Conservation (phyloP, 148 eudicot species). For the Arctostaphylos glauca region DNA sequence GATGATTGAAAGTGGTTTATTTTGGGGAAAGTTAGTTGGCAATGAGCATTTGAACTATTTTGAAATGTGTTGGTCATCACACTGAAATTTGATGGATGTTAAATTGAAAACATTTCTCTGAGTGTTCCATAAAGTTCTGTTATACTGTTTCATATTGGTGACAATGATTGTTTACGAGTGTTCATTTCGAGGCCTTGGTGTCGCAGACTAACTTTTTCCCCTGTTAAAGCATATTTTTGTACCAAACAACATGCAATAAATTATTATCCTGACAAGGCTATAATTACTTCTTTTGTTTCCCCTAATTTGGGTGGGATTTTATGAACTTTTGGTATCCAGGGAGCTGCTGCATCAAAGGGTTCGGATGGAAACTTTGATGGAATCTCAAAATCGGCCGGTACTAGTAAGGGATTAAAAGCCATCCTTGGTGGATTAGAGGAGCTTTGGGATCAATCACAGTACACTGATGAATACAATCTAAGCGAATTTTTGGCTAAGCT, state of each 20-base stretch:
- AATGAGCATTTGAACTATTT: neutral
- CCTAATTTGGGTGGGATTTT: neutral
- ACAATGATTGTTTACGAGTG: neutral
- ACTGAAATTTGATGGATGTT: neutral
- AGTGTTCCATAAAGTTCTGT: neutral
- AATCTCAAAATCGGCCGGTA: constrained; percentile 46
- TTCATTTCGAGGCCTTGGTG: neutral
- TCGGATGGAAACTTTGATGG: constrained; percentile 45
- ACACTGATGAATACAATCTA: constrained; percentile 91
- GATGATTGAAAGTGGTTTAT: neutral
- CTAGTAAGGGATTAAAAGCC: constrained; percentile 85
- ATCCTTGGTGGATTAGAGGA: constrained; percentile 91
- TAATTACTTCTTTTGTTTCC: neutral
- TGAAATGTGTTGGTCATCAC: neutral
- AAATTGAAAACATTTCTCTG: neutral
- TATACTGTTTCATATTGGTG: no score
- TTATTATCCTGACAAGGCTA: neutral
- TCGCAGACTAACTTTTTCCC: neutral
- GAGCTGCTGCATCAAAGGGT: constrained; percentile 39
- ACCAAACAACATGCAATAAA: neutral
- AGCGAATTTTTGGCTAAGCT: constrained; percentile 80
- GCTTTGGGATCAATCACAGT: constrained; percentile 99
- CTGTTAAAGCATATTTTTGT: neutral
- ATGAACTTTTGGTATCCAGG: constrained; percentile 27
- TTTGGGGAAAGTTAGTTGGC: neutral